Evolutionary conservation across 2,329 filamentous ascomycete species (phyloP), one percentile per base, ranked within the genome.

Genomic region (Stylonectria norvegica): DNA sequence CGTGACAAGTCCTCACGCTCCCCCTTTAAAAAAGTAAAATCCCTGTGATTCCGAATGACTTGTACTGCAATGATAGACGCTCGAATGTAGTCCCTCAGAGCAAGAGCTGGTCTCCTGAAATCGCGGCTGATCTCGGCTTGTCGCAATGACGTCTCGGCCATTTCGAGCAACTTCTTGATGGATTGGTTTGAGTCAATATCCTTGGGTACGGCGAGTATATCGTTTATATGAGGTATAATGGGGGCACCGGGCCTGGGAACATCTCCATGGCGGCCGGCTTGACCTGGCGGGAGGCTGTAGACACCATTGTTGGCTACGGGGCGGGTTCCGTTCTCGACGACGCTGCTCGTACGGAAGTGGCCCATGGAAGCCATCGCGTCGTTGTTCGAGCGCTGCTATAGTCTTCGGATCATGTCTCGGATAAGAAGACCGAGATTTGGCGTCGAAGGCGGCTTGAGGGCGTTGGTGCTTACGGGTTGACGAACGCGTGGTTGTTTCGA

Each of bases 81-180:
- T 48, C 84, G 79, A 42, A 97, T 76, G 58, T 91, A 97, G 46
- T 95, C 86, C 49, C 85, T 79, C 40, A 95, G 84, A 3, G 90
- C 90, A 25, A 81, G 64, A 58, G 93, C 89, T 4, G 82, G 79
- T 23, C 81, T 73, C 18, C 78, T 70, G 64, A 86, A 84, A 45
- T 78, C 76, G 43, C 81, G 71, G 41, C 74, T 70, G 37, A 75
- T 77, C 48, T 81, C 76, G 25, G 86, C 83, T 53, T 78, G 73
- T 45, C 72, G 72, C 43, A 82, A 68, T 33, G 71, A 70, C 16
- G 60, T 57, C 53, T 83, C 73, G 37, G 73, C 78, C 29, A 65
- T 59, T 31, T 74, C 70, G 11, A 84, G 63, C 25, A 82, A 59
- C 48, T 67, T 75, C 41, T 71, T 73, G 45, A 79, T 67, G 12